Base-by-base conservation (phyloP, 208 protist genomes). In the Trypanosoma conorhini region DNA sequence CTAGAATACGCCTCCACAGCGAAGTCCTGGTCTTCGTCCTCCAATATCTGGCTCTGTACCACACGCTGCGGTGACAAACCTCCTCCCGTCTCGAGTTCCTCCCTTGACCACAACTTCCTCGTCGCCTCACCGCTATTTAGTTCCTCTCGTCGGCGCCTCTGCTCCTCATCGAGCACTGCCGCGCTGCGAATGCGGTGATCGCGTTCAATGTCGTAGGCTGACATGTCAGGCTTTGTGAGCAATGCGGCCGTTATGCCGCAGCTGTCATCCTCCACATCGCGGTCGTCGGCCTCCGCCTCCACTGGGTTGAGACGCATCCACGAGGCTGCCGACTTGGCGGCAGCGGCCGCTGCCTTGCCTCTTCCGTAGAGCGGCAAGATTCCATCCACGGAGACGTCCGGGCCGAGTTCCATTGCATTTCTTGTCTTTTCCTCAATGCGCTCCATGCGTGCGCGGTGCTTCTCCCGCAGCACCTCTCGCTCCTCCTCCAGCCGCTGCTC, bases 181-280 rank as follows among this genome's bases (percentile, higher is more conserved):
- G 75, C 81, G 42, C 83, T 91, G 61, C 62, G 64, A 64, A 92
- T 88, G 51, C 91, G 88, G 22, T 83, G 74, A 69, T 93, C 88
- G 62, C 79, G 65, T 55, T 89, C 83, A 17, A 58, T 74, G 68
- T 83, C 75, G 70, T 96, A 96, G 19, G 85, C 74, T n/a, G 87
- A 85, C 17, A 93, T 78, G 70, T 96, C 80, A 1, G 90, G 90
- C 48, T 76, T 60, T 38, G 77, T 80, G 30, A 92, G 69, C 13
- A 74, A 67, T 35, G 76, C 50, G 21, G 87, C 65, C 24, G 59
- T 62, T 35, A 44, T 40, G n/a, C 33, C 38, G 21, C 1, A 42
- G 30, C 24, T 48, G 9, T 19, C 44, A 33, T 60, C 17, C 0
- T 31, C 31, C 22, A 21, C 52, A 69, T 33, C 38, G 35, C 26